Percentiles rank a stretch among this genome's conserved stretches.
These are phyloP conservation scores for Xylaria multiplex DNA, from an alignment of 2,329 filamentous ascomycete species.

Conservation along the genomic window DNA sequence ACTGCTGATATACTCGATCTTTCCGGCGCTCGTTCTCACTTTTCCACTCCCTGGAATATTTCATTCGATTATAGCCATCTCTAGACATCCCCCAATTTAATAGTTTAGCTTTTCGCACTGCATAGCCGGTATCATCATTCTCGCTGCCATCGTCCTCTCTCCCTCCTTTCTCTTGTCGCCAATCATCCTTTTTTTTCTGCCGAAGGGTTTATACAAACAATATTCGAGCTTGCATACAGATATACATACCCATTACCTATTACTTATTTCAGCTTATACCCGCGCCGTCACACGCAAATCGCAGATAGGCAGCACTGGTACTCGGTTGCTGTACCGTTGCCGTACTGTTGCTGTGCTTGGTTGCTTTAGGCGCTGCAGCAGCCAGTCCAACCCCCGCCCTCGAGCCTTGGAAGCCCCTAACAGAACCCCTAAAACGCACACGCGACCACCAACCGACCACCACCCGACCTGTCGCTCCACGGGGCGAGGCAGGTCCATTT, in stretches of 20 bases:
- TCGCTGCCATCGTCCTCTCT: neutral
- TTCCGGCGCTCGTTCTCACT: neutral
- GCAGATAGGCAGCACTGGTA: neutral
- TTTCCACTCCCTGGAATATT: conserved; percentile 11
- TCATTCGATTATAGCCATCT: conserved; percentile 9
- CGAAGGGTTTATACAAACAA: conserved; percentile 13
- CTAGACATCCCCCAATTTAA: conserved; percentile 1
- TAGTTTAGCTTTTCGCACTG: neutral
- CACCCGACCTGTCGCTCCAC: conserved; percentile 20
- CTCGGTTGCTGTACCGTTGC: too few relatives aligned
- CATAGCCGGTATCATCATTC: neutral
- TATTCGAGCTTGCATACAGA: neutral
- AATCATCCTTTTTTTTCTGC: neutral
- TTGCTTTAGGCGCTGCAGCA: conserved; percentile 7
- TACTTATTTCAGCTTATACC: conserved; percentile 7
- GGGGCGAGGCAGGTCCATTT: conserved; percentile 22
- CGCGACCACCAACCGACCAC: conserved; percentile 22
- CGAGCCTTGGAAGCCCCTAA: conserved; percentile 3
- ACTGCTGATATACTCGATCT: neutral
- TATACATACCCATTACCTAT: conserved; percentile 10
- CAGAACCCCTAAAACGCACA: conserved; percentile 21
- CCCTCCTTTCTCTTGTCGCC: neutral
- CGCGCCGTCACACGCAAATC: neutral
- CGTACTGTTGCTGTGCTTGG: neutral
- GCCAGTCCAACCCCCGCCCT: conserved; percentile 12